Percentiles rank a stretch among this genome's conserved stretches.
Evolutionary conservation across 1,139 yeast genomes (phyloP).

Genomic region (Scheffersomyces titani): DNA sequence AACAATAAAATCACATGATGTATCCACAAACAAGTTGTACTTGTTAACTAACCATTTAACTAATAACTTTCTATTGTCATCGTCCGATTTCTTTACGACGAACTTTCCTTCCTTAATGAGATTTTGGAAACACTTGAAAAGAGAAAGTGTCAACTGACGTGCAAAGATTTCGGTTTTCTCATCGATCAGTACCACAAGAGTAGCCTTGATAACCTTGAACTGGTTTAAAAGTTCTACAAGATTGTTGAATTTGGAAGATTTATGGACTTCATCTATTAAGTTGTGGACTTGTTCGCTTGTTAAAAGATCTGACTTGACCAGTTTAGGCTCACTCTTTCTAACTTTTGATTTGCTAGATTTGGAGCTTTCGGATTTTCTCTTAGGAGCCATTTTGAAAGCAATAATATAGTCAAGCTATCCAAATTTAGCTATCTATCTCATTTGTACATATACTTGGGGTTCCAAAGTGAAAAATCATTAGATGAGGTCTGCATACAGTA

Average conservation of each 20-base stretch:
- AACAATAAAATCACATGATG: conserved; percentile 42
- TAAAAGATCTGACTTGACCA: conserved; percentile 9
- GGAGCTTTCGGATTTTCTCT: conserved; percentile 13
- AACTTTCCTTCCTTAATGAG: conserved; percentile 54
- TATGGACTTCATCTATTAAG: conserved; percentile 32
- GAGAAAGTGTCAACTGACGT: conserved; percentile 52
- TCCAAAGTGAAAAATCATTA: conserved; percentile 1
- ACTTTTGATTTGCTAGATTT: background rate
- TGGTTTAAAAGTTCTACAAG: conserved; percentile 47
- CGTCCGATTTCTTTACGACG: conserved; percentile 34
- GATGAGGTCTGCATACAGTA: conserved; percentile 7
- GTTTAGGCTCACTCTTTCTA: conserved; percentile 4
- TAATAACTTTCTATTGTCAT: conserved; percentile 48
- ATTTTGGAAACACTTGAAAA: conserved; percentile 59
- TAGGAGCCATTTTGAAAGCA: conserved; percentile 15
- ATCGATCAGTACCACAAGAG: conserved; percentile 19
- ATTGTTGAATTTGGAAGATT: conserved; percentile 47
- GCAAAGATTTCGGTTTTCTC: conserved; percentile 32
- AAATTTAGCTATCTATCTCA: background rate
- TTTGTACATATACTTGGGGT: background rate
- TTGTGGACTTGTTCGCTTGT: conserved; percentile 31
- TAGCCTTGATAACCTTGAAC: conserved; percentile 26
- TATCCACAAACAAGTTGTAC: conserved; percentile 56
- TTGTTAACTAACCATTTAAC: conserved; percentile 65
- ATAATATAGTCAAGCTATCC: background rate